Evolutionary conservation across 164 flowering plant genomes (phyloP).

Genomic region (Stephania yunnanensis): DNA sequence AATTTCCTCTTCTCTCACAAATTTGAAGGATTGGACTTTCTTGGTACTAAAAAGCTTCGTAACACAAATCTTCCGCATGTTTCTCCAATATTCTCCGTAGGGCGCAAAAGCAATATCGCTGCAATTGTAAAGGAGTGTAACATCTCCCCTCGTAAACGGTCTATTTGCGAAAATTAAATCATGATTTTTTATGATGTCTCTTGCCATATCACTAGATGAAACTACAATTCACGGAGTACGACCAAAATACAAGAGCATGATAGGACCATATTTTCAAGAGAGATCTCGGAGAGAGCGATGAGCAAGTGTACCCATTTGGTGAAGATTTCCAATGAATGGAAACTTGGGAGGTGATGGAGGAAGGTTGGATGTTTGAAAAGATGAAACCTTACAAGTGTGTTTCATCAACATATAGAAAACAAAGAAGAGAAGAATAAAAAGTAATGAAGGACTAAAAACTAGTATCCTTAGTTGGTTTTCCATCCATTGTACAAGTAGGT

Average conservation of each 20-base stretch:
- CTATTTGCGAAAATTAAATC: slow-evolving; percentile 11
- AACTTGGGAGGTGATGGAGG: slow-evolving; percentile 13
- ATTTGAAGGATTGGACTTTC: slow-evolving; percentile 9
- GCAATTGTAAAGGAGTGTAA: background rate
- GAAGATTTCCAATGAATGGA: slow-evolving; percentile 16
- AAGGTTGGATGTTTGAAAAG: background rate
- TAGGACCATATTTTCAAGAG: slow-evolving; percentile 9
- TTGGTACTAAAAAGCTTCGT: slow-evolving; percentile 1
- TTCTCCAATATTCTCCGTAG: slow-evolving; percentile 11
- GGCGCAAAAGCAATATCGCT: slow-evolving; percentile 6
- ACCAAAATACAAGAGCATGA: slow-evolving; percentile 6
- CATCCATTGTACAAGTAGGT: background rate
- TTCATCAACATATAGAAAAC: background rate
- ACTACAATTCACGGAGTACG: background rate
- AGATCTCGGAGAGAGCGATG: slow-evolving; percentile 6
- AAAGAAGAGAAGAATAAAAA: slow-evolving; percentile 3
- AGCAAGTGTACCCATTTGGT: slow-evolving; percentile 4
- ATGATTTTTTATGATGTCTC: slow-evolving; percentile 3
- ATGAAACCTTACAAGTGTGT: background rate
- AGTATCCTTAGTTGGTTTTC: background rate
- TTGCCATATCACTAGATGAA: slow-evolving; percentile 6
- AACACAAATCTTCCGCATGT: slow-evolving; percentile 7
- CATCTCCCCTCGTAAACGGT: slow-evolving; percentile 1
- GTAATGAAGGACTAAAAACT: background rate
- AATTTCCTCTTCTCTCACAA: slow-evolving; percentile 13